phyloP scores from a whole-genome alignment of 192 early-diverging fungal species.

The Helicostylum pulchrum region DNA sequence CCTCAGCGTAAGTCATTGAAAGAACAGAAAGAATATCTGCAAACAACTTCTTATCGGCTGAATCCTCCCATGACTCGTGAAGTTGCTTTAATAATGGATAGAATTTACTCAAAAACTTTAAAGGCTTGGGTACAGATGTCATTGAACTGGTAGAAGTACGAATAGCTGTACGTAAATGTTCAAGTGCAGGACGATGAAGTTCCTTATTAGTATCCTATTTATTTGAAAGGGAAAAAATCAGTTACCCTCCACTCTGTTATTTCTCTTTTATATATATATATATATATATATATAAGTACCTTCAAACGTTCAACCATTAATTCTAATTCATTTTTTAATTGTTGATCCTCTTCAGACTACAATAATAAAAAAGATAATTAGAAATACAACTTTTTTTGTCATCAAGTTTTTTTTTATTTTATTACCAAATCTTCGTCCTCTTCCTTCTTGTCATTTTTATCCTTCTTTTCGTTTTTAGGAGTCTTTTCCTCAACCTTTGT shows the following conservation, averaged over 20 bases:
- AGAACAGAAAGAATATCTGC: slow-evolving; percentile 96
- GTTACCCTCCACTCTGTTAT: not conserved
- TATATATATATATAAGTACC: slow-evolving; percentile 48
- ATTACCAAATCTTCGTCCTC: slow-evolving; percentile 43
- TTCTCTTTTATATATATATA: no score
- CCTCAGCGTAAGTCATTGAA: slow-evolving; percentile 93
- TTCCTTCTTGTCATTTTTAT: slow-evolving; percentile 36
- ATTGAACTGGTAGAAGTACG: slow-evolving; percentile 95
- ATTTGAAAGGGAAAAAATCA: not conserved
- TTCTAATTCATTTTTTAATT: slow-evolving; percentile 90
- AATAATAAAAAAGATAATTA: slow-evolving; percentile 6
- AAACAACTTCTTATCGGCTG: slow-evolving; percentile 76
- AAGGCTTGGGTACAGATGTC: slow-evolving; percentile 99
- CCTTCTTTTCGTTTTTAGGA: slow-evolving; percentile 14
- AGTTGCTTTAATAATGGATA: slow-evolving; percentile 68
- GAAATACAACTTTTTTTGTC: not conserved
- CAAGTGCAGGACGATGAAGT: slow-evolving; percentile 84
- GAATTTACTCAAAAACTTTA: slow-evolving; percentile 92
- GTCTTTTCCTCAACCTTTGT: slow-evolving; percentile 15
- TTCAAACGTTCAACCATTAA: slow-evolving; percentile 92
- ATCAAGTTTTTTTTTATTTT: not conserved
- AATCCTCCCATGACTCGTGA: slow-evolving; percentile 71
- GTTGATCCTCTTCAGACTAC: slow-evolving; percentile 96
- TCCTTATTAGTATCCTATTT: slow-evolving; percentile 62
- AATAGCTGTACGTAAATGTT: slow-evolving; percentile 84